Conservation (phyloP, 108 stramenopile species). For the Pseudonitzschia pungens region DNA sequence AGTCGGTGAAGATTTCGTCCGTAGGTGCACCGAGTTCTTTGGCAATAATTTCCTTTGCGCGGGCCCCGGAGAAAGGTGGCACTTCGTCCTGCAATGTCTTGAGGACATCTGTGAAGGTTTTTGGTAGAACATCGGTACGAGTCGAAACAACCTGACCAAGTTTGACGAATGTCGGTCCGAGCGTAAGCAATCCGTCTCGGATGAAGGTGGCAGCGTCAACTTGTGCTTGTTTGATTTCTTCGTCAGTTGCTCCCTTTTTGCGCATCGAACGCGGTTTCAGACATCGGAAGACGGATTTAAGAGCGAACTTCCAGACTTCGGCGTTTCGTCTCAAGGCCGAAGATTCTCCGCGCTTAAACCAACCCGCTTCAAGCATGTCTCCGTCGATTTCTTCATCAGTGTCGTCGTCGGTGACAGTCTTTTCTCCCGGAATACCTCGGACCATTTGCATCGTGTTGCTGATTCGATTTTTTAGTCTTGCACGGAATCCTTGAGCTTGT, state of each 20-base stretch:
- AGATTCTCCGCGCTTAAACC: constrained; percentile 67
- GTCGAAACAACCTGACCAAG: constrained; percentile 71
- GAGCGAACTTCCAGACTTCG: constrained; percentile 89
- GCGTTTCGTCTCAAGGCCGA: constrained; percentile 72
- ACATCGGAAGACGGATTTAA: constrained; percentile 73
- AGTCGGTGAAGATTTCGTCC: constrained; percentile 82
- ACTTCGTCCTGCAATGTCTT: constrained; percentile 94
- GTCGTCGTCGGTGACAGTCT: constrained; percentile 1
- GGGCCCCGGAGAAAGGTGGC: constrained; percentile 84
- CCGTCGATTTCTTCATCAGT: constrained; percentile 47
- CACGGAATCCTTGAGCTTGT: constrained; percentile 46
- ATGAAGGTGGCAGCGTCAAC: constrained; percentile 81
- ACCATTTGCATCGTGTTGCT: constrained; percentile 53
- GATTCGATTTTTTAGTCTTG: constrained; percentile 52
- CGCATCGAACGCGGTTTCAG: constrained; percentile 72
- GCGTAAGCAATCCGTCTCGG: constrained; percentile 77
- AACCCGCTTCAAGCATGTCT: constrained; percentile 77
- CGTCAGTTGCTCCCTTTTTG: constrained; percentile 66
- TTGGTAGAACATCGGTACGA: constrained; percentile 88
- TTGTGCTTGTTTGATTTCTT: constrained; percentile 64
- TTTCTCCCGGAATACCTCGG: constrained; percentile 37
- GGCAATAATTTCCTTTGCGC: constrained; percentile 86
- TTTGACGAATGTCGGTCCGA: constrained; percentile 96
- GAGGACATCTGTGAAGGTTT: constrained; percentile 87
- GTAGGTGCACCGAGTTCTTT: constrained; percentile 75